Base-by-base conservation (phyloP, 225 moss, liverwort and hornwort genomes). In the Neckera pumila region DNA sequence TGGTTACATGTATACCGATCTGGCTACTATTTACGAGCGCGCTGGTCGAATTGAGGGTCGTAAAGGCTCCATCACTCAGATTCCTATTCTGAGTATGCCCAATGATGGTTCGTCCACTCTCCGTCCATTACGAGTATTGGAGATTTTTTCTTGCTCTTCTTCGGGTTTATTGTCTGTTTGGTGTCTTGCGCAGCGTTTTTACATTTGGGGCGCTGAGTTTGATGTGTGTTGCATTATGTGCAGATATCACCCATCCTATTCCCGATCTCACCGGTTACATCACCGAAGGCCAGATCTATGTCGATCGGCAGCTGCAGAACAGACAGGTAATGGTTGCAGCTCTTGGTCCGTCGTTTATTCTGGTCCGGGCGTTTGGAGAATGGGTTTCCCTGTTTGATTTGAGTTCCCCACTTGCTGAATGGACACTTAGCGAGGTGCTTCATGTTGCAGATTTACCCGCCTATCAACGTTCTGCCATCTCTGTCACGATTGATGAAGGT, bases 1-100 rank as follows among this genome's bases (percentile, higher is more conserved):
- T 84, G 97, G 98, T 77, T 98, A 98, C 79, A 98, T 98, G 98
- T 97, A 98, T 61, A 98, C 98, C 79, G 97, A 98, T 95, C 89
- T 97, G 85, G 97, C 98, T 27, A 98, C 98, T 20, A 97, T 98
- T 81, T 98, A 98, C 89, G 98, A 98, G 45, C 94, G 97, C 83
- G 98, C 97, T 34, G 98, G 98, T 58, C 96, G 98, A 85, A 98
- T 98, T 74, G 98, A 98, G 88, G 98, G 98, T 33, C 94, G 98
- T 25, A 95, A 94, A 91, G 98, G 98, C 33, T 97, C 97, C 45
- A 98, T 98, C 85, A 98, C 98, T 12, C 98, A 98, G 87, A 98
- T 98, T 87, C 98, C 97, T 78, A 98, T 98, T 63, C 80, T 98
- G 81, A 95, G 95, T 38, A 98, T 98, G 98, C 97, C 98, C n/a